Evolutionary conservation across 2,329 filamentous ascomycete species (phyloP), one percentile per base, ranked within the genome.

Genomic region (Colletotrichum tanaceti): DNA sequence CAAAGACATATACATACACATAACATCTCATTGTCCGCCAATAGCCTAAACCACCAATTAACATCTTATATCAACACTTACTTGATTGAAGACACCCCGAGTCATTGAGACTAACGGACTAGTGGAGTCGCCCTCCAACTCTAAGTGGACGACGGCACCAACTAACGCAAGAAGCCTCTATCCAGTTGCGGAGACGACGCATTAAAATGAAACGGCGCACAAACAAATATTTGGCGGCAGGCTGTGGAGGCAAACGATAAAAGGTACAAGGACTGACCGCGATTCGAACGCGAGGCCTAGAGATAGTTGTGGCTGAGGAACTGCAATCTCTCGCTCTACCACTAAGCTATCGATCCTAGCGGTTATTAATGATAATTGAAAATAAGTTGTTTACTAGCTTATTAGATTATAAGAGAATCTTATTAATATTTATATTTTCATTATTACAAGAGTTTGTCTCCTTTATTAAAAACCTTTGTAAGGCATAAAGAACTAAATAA

Each of bases 281-380:
- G 52, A 43, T 67, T 67, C 59, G 52, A 67, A 67, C 38, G 52
- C 64, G 52, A 52, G 64, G 59, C 64, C 64, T 58, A 58, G 64
- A 67, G 59, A 63, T 63, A 44, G 5, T 57, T 39, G 18, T 44
- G 11, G 44, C 6, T 50, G 2, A 13, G 13, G 2, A 49, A 44
- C 64, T 67, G 64, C 59, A 67, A 67, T 63, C 59, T 67, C 64
- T 67, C 59, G 59, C 64, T 67, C 50, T 67, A 67, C 59, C 64
- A 67, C 64, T 58, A 59, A 67, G 64, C 64, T 67, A 67, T 63
- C 59, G 59, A 67, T 67, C 58, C 64, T 52, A 28, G 50, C 46
- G 20, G 60, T 28, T 16, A 2, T 0, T 35, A 13, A 1, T 9
- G 0, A 1, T n/a, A n/a, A n/a, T n/a, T n/a, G n/a, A n/a, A n/a